phyloP scores from a whole-genome alignment of 768 basidiomycete species.

The Hericium alpestre region DNA sequence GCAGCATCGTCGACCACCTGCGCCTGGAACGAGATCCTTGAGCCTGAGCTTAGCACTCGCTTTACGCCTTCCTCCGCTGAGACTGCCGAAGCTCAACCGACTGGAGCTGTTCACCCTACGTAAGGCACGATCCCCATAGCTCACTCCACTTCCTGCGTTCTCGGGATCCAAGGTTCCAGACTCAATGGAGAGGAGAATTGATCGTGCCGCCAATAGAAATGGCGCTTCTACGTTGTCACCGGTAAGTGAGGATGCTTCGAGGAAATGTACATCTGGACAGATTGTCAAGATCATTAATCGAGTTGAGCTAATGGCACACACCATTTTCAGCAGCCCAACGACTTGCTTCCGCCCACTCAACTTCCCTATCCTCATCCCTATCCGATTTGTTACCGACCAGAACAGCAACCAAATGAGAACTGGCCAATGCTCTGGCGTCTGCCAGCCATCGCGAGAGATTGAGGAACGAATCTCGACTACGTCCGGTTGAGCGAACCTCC shows the following conservation, averaged over 20 bases:
- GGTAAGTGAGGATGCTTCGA: constrained; percentile 85
- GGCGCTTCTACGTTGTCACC: constrained; percentile 94
- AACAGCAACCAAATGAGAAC: constrained; percentile 81
- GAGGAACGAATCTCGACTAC: constrained; percentile 77
- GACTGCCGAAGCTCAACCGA: constrained; percentile 75
- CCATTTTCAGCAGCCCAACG: constrained; percentile 95
- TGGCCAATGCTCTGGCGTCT: constrained; percentile 87
- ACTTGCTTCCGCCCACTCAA: constrained; percentile 92
- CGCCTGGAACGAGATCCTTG: constrained; percentile 53
- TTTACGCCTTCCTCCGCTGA: constrained; percentile 56
- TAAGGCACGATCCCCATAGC: constrained; percentile 89
- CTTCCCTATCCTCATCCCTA: constrained; percentile 87
- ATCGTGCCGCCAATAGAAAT: constrained; percentile 77
- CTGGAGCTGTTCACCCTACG: constrained; percentile 88
- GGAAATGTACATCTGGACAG: constrained; percentile 72
- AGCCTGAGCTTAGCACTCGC: constrained; percentile 48
- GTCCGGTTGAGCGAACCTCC: constrained; percentile 11
- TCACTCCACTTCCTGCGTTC: constrained; percentile 88
- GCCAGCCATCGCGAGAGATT: constrained; percentile 84
- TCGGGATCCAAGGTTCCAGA: constrained; percentile 87
- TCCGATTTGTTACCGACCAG: constrained; percentile 95
- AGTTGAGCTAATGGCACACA: constrained; percentile 22
- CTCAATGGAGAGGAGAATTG: constrained; percentile 84
- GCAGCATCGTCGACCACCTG: constrained; percentile 44
- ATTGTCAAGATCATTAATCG: not conserved